Percentiles rank a stretch among this genome's conserved stretches.
Evolutionary conservation across 768 basidiomycete species (phyloP).

Genomic region (Leccinellum albellum): DNA sequence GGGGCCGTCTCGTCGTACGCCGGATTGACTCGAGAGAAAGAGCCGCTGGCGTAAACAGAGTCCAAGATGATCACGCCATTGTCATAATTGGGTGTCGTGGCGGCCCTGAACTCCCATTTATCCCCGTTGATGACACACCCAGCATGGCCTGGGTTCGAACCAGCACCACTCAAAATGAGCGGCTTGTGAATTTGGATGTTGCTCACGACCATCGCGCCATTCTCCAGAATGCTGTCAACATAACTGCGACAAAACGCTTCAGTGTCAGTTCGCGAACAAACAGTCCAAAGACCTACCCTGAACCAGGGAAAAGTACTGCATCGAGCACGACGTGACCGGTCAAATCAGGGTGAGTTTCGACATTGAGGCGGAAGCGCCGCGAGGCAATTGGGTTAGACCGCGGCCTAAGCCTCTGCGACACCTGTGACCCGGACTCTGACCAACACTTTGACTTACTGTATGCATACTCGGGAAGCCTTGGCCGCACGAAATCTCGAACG

Average conservation of each 20-base stretch:
- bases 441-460: conserved; percentile 29
- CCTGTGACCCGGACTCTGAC: conserved; percentile 23
- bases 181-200: conserved; percentile 30
- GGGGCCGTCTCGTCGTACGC: conserved; percentile 6
- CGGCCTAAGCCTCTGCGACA: conserved; percentile 24
- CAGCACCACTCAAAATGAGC: conserved; percentile 20
- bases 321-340: conserved; percentile 44
- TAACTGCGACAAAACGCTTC: conserved; percentile 14
- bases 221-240: conserved; percentile 30
- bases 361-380: conserved; percentile 33
- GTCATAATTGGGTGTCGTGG: too few relatives aligned
- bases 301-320: conserved; percentile 43
- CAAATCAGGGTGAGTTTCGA: conserved; percentile 33
- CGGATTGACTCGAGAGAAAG: conserved; percentile 19
- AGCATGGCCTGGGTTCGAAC: conserved; percentile 16
- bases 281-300: conserved; percentile 34
- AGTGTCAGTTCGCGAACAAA: background rate
- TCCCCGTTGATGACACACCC: conserved; percentile 26
- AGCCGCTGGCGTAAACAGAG: conserved; percentile 28
- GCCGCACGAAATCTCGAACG: conserved; percentile 17
- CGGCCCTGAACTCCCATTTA: conserved; percentile 14
- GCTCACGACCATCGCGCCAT: conserved; percentile 28
- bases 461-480: conserved; percentile 29
- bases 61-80: conserved; percentile 15
- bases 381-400: conserved; percentile 36